Base-by-base conservation (phyloP, 495 filamentous ascomycete species). In the Parathielavia hyrcaniae region DNA sequence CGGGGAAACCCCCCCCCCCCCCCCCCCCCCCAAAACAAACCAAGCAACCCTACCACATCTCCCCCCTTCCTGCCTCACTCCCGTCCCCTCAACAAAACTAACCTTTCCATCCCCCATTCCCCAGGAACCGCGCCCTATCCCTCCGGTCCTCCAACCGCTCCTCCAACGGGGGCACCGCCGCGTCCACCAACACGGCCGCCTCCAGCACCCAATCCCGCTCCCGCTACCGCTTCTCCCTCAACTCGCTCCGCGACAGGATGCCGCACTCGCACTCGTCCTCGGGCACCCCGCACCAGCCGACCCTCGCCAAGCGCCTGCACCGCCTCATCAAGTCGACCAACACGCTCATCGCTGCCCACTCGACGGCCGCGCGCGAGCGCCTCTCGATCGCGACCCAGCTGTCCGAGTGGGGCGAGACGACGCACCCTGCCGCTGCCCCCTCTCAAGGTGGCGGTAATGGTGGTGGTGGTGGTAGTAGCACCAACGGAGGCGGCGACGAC, bases 331-430 rank as follows among this genome's bases (percentile, higher is more conserved):
- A 98, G 72, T 86, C 84, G 53, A 86, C 91, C 70, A 96, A 95
- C 77, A 76, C 84, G 62, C 84, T 88, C 13, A 90, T 97, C 63
- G 76, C 82, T 35, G 87, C 87, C 50, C 86, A 97, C 71, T 88
- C 95, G 72, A 68, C 83, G 1, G 93, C 93, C 11, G 87, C 83
- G 20, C 84, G 84, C 48, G 90, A 93, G 72, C 88, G 90, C 55
- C 72, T 88, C 39, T 83, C 85, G 16, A 87, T 96, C 64, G 92
- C 91, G 10, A 81, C 83, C 2, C 90, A 97, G 74, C 82, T 98
- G n/a, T 91, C 88, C 6, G 93, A 96, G 55, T 97, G 95, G 95
- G 95, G 93, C 52, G 91, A 96, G 69, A 80, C 85, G 43, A 93
- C 91, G 6, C 40, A 32, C 26, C 26, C 26, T 2, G 3, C 26